Conservation (phyloP, 768 basidiomycete genomes). For the Mycena rosella region DNA sequence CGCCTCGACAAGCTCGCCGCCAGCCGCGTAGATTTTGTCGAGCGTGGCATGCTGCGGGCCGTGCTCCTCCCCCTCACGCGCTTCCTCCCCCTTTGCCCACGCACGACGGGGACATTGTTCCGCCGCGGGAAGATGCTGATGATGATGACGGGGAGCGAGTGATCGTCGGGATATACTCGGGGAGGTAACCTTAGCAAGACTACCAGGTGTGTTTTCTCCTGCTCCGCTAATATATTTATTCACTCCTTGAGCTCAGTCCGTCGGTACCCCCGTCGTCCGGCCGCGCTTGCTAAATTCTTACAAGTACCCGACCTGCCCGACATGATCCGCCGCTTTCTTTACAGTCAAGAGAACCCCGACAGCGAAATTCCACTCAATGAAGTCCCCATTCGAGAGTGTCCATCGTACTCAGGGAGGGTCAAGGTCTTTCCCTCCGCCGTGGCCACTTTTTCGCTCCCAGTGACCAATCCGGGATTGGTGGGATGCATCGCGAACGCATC, state of each 20-base stretch:
- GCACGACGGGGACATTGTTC: no score
- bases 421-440: conserved; percentile 45
- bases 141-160: no score
- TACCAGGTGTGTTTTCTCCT: no score
- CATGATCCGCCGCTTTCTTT: conserved; percentile 45
- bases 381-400: no score
- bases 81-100: neutral
- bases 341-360: conserved; percentile 38
- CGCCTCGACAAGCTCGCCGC: conserved; percentile 45
- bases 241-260: conserved; percentile 15
- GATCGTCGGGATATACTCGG: no score
- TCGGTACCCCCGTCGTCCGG: conserved; percentile 25
- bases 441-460: conserved; percentile 43
- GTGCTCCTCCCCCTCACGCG: neutral
- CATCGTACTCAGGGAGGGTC: conserved; percentile 38
- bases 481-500: conserved; percentile 37
- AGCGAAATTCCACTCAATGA: conserved; percentile 9
- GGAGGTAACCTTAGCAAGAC: no score
- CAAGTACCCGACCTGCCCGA: conserved; percentile 31
- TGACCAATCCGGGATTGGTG: conserved; percentile 35
- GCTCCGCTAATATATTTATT: no score
- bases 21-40: conserved; percentile 34
- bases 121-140: no score
- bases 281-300: conserved; percentile 20
- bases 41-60: conserved; percentile 17